phyloP scores from a whole-genome alignment of 306 rosid species.

The Vachellia collinsii region DNA sequence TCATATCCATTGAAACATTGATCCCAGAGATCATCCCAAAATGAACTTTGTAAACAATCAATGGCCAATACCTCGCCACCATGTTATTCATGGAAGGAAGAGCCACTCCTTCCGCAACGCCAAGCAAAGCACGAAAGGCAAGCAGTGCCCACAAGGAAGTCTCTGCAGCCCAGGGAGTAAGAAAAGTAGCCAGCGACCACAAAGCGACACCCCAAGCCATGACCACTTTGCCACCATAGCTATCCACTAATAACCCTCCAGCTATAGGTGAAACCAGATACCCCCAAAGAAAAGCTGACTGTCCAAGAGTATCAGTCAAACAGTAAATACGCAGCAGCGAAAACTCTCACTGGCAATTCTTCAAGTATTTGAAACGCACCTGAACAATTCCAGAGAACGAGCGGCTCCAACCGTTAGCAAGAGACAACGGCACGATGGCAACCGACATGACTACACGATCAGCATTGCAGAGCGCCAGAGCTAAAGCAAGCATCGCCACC shows the following conservation, averaged over 20 bases:
- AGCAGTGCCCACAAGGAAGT: conserved; percentile 83
- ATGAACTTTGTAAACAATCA: conserved; percentile 10
- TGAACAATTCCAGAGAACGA: conserved; percentile 91
- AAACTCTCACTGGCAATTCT: conserved; percentile 16
- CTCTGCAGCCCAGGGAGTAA: conserved; percentile 91
- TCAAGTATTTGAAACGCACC: conserved; percentile 50
- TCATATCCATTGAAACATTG: not conserved
- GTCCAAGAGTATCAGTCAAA: conserved; percentile 44
- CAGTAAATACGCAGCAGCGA: conserved; percentile 12
- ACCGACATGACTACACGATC: conserved; percentile 98
- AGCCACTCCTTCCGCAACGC: conserved; percentile 90
- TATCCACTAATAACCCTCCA: conserved; percentile 89
- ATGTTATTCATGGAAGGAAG: conserved; percentile 98
- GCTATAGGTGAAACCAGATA: conserved; percentile 85
- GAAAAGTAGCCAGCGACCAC: conserved; percentile 92
- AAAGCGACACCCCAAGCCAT: conserved; percentile 98
- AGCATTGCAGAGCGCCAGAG: conserved; percentile 87
- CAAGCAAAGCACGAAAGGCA: conserved; percentile 75
- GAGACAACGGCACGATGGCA: conserved; percentile 90
- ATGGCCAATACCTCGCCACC: conserved; percentile 73
- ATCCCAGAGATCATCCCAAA: conserved; percentile 20
- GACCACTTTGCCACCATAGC: conserved; percentile 88
- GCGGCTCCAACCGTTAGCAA: conserved; percentile 87
- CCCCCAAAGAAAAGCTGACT: conserved; percentile 99
- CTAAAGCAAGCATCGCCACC: conserved; percentile 95